Evolutionary conservation across 75 land plant genomes (phyloP).

Genomic region (Cryptomeria japonica): DNA sequence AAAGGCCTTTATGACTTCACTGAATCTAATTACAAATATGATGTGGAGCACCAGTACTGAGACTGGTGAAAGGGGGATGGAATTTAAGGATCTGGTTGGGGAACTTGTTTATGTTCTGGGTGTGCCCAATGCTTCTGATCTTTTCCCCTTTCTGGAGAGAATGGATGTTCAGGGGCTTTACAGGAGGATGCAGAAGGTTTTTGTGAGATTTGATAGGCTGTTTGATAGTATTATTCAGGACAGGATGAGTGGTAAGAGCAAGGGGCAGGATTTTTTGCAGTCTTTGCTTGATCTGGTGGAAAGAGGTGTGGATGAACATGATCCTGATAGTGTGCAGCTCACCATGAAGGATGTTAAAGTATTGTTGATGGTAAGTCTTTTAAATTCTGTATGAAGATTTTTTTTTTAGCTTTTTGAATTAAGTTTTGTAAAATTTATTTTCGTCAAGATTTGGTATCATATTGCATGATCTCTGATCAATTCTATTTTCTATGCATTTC

Average conservation of each 20-base stretch:
- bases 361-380: slow-evolving; percentile 34
- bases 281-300: slow-evolving; percentile 19
- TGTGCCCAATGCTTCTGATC: slow-evolving; percentile 32
- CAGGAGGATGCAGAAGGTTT: slow-evolving; percentile 13
- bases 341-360: slow-evolving; percentile 36
- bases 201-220: slow-evolving; percentile 15
- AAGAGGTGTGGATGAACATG: slow-evolving; percentile 17
- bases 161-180: slow-evolving; percentile 41
- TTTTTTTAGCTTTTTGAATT: no score
- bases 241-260: not conserved
- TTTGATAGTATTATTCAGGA: slow-evolving; percentile 24
- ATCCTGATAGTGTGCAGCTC: slow-evolving; percentile 16
- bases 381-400: no score
- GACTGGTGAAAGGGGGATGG: slow-evolving; percentile 10
- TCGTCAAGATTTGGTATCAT: no score
- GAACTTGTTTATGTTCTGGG: slow-evolving; percentile 24
- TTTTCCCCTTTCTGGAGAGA: slow-evolving; percentile 27
- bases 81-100: slow-evolving; percentile 21
- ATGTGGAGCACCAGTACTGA: slow-evolving; percentile 5
- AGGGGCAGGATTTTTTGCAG: slow-evolving; percentile 37
- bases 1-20: not conserved
- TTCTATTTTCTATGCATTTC: no score
- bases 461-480: no score
- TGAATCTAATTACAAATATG: not conserved
- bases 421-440: no score